Conservation (phyloP, 805 yeast species). For the Yarrowia sp. region DNA sequence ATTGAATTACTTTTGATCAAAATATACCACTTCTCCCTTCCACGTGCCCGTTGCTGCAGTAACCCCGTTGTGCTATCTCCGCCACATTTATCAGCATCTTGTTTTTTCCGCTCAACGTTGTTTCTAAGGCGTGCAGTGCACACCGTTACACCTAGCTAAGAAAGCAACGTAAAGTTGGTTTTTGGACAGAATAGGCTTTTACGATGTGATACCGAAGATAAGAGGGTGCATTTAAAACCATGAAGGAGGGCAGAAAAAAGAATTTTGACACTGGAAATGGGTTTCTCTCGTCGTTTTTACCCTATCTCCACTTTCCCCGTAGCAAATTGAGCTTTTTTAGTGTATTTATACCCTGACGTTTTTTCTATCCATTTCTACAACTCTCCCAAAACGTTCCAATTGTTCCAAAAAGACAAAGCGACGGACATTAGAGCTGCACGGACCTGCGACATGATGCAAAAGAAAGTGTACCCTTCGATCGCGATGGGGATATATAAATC, state of each 20-base stretch:
- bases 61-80: neutral
- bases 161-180: neutral
- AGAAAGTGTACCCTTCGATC: too few species aligned
- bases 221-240: neutral
- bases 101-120: neutral
- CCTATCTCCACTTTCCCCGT: neutral
- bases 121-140: neutral
- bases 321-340: too few species aligned
- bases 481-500: neutral
- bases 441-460: too few species aligned
- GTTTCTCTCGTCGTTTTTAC: neutral
- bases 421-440: neutral
- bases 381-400: neutral
- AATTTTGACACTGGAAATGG: neutral
- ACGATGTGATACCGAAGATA: neutral
- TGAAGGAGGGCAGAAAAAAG: neutral
- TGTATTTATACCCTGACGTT: too few species aligned
- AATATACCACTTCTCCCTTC: too few species aligned
- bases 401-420: neutral
- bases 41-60: too few species aligned
- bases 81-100: neutral
- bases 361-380: neutral
- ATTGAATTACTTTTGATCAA: too few species aligned
- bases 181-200: neutral
- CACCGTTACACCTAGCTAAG: neutral